A percentile compares a stretch with the other conserved stretches of the same genome.
Evolutionary conservation across 1,284 basidiomycete genomes (phyloP).

Genomic region (Fistulinella staudtii): DNA sequence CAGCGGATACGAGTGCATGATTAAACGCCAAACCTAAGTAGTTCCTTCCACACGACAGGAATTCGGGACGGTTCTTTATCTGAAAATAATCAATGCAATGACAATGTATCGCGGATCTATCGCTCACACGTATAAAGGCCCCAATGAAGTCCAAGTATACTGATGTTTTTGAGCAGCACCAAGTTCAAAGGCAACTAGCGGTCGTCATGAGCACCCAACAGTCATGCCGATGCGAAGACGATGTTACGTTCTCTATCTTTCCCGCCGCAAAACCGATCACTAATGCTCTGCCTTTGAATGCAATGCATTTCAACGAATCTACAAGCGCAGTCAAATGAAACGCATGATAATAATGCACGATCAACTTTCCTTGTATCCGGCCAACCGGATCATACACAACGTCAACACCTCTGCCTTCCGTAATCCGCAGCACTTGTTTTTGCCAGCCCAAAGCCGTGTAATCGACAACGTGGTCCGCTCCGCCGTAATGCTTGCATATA

Average conservation of each 20-base stretch:
- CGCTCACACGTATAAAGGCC: conserved; percentile 70
- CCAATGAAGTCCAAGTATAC: conserved; percentile 82
- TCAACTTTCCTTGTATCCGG: conserved; percentile 61
- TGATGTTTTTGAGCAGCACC: conserved; percentile 83
- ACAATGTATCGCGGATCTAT: neutral
- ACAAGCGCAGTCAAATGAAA: neutral
- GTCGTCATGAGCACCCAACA: neutral
- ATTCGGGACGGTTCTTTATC: conserved; percentile 68
- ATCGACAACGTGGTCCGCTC: conserved; percentile 67
- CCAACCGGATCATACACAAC: conserved; percentile 92
- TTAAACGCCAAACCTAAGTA: conserved; percentile 56
- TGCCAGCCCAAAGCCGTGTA: conserved; percentile 72
- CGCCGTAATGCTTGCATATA: conserved; percentile 62
- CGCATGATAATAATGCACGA: neutral
- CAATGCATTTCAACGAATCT: conserved; percentile 86
- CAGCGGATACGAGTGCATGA: neutral
- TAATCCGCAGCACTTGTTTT: conserved; percentile 69
- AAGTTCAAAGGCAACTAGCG: conserved; percentile 80
- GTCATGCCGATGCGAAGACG: neutral
- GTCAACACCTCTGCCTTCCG: conserved; percentile 79
- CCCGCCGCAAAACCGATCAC: conserved; percentile 93
- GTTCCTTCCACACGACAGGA: conserved; percentile 67
- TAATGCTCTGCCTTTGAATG: conserved; percentile 89
- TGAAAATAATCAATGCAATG: conserved; percentile 27
- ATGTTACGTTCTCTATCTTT: conserved; percentile 79